Conservation (phyloP, 176 grass and related monocot genomes). For the Thalia dealbata region DNA sequence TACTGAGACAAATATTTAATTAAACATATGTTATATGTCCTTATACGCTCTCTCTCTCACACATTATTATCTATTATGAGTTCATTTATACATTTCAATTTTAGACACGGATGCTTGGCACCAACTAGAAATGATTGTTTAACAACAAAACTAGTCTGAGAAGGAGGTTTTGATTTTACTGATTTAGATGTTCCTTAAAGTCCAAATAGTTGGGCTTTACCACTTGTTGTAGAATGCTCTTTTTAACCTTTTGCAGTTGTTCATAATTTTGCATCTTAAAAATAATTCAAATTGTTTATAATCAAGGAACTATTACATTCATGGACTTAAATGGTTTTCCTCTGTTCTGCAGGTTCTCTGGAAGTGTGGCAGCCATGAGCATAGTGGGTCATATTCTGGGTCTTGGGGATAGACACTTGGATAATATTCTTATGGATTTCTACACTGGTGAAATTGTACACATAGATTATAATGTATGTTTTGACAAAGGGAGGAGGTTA, state of each 20-base stretch:
- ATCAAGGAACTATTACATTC: not conserved
- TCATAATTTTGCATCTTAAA: not conserved
- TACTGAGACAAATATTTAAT: too few species aligned
- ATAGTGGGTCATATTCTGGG: slow-evolving; percentile 91
- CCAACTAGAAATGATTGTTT: too few species aligned
- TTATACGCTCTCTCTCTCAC: too few species aligned
- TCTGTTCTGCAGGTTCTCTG: slow-evolving; percentile 66
- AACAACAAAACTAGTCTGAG: too few species aligned
- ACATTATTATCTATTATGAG: too few species aligned
- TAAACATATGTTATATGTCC: too few species aligned
- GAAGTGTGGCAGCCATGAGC: slow-evolving; percentile 84
- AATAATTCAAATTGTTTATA: not conserved
- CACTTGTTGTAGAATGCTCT: not conserved
- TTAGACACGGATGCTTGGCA: too few species aligned
- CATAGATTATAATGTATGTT: slow-evolving; percentile 98
- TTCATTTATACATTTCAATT: too few species aligned
- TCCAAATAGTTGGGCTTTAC: too few species aligned
- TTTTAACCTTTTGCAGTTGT: not conserved
- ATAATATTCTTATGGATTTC: slow-evolving; percentile 97
- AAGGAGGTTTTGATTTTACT: not conserved
- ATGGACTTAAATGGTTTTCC: not conserved
- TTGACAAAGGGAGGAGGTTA: slow-evolving; percentile 93
- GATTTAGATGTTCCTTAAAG: not conserved
- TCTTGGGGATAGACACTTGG: slow-evolving; percentile 93
- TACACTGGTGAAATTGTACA: slow-evolving; percentile 80